Evolutionary conservation across 495 filamentous ascomycete species (phyloP), one percentile per base, ranked within the genome.

Genomic region (Antarctomyces pellizariae): DNA sequence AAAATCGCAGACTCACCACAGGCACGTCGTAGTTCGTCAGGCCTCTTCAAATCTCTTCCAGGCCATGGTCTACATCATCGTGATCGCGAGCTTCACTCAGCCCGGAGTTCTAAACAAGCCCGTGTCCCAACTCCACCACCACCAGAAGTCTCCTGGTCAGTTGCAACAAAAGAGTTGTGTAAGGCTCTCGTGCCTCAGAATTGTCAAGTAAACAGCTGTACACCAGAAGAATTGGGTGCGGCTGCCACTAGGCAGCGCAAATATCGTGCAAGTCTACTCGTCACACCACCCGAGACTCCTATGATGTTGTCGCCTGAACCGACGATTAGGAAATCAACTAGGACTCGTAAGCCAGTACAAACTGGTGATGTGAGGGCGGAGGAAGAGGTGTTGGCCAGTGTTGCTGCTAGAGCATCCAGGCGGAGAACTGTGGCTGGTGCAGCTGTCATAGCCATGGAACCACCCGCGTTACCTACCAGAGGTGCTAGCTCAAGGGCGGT

Each of bases 101-200:
- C n/a, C n/a, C n/a, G n/a, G n/a, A n/a, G n/a, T n/a, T 48, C 46
- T 14, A 36, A 43, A 3, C 37, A 37, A 31, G 41, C 31, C 36
- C 46, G 28, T 49, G 28, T 34, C 45, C 35, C 22, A 25, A 35
- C 34, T 22, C 65, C 70, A 2, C 69, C 75, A 13, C 59, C 73
- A 1, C 75, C 78, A 4, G 70, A 79, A 14, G 71, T 93, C 0
- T 56, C 67, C 21, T 95, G 89, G 86, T 68, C 72, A 1, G 64
- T 70, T 21, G 79, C 79, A 8, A 57, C 79, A 0, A 59, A 70
- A 38, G 83, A 91, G 41, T 45, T 93, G 9, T 75, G 66, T 38
- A 83, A 78, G 42, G 46, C 82, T 3, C 62, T 95, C 14, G 74
- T 92, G 25, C 86, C 86, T 1, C 50, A 48, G 6, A 52, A 67